These are phyloP conservation scores for Saccharomycopsis sp. DNA, from an alignment of 805 yeast genomes.

Conservation along the genomic window DNA sequence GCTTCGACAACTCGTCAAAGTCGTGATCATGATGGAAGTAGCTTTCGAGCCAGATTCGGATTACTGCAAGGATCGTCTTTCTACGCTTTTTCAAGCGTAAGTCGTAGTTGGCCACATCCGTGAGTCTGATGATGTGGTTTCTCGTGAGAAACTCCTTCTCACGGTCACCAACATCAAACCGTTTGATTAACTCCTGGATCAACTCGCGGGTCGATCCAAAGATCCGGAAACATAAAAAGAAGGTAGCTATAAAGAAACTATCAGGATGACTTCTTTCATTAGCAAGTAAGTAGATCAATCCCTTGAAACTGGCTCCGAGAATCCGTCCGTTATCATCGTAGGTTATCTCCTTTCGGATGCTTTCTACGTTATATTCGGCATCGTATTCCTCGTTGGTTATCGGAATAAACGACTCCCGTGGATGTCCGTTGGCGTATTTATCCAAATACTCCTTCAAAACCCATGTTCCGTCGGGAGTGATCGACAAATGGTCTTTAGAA, in stretches of 20 bases:
- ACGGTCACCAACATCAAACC: conserved; percentile 50
- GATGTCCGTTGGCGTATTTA: conserved; percentile 1
- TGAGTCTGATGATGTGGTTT: conserved; percentile 9
- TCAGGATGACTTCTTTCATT: conserved; percentile 60
- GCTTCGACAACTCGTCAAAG: conserved; percentile 53
- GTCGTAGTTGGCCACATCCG: conserved; percentile 24
- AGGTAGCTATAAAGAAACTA: conserved; percentile 62
- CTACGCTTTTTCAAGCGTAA: conserved; percentile 53
- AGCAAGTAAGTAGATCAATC: conserved; percentile 57
- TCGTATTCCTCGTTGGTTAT: conserved; percentile 18
- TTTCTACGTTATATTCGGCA: conserved; percentile 14
- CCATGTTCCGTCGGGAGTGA: conserved; percentile 21
- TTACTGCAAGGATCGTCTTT: conserved; percentile 57
- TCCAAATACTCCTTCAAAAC: conserved; percentile 12
- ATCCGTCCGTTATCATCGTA: conserved; percentile 43
- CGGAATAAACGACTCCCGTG: conserved; percentile 11
- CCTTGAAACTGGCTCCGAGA: conserved; percentile 66
- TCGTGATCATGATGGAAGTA: conserved; percentile 73
- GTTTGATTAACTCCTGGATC: conserved; percentile 55
- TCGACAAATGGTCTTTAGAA: conserved; percentile 26
- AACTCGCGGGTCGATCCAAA: conserved; percentile 64
- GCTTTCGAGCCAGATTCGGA: conserved; percentile 83
- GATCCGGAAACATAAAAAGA: conserved; percentile 68
- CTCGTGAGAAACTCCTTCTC: conserved; percentile 16
- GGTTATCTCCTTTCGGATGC: conserved; percentile 8